These are phyloP conservation scores for Epithemia pelagica DNA, from an alignment of 108 stramenopile genomes.

Conservation along the genomic window DNA sequence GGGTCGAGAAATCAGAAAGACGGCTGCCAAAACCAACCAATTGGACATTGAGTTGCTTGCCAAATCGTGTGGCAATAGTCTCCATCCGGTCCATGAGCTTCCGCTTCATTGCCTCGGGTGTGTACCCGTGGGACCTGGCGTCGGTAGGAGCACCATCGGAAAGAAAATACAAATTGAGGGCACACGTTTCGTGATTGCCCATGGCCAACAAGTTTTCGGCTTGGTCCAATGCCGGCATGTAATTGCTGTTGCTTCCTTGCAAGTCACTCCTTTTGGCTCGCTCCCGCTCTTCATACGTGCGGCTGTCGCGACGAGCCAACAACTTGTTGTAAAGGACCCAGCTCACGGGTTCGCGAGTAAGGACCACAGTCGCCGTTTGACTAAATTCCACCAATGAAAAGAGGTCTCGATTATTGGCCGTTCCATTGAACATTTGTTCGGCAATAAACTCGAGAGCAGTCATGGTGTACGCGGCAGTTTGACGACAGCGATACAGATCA, in stretches of 20 bases:
- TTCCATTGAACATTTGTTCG: conserved; percentile 13
- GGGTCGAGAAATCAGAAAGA: conserved; percentile 29
- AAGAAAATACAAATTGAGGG: conserved; percentile 24
- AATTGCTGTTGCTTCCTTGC: conserved; percentile 26
- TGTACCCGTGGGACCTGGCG: conserved; percentile 17
- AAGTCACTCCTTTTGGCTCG: conserved; percentile 36
- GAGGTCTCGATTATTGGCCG: conserved; percentile 17
- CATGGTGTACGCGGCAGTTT: conserved; percentile 36
- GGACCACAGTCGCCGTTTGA: conserved; percentile 22
- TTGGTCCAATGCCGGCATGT: conserved; percentile 34
- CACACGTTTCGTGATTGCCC: conserved; percentile 2
- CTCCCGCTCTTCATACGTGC: conserved; percentile 38
- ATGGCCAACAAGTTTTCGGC: conserved; percentile 2
- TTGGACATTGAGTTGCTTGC: too few species aligned
- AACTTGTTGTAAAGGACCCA: conserved; percentile 10
- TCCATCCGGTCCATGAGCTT: conserved; percentile 7
- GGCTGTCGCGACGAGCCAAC: conserved; percentile 25
- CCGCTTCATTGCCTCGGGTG: conserved; percentile 8
- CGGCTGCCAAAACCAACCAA: conserved; percentile 24
- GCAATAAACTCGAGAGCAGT: conserved; percentile 34
- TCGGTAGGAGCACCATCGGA: conserved; percentile 53
- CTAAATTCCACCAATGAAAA: conserved; percentile 34
- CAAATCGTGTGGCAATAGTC: conserved; percentile 30
- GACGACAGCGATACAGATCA: conserved; percentile 27
- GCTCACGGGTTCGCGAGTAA: conserved; percentile 9